Evolutionary conservation across 805 yeast species (phyloP), one percentile per base, ranked within the genome.

Genomic region (Limtongozyma cylindracea): DNA sequence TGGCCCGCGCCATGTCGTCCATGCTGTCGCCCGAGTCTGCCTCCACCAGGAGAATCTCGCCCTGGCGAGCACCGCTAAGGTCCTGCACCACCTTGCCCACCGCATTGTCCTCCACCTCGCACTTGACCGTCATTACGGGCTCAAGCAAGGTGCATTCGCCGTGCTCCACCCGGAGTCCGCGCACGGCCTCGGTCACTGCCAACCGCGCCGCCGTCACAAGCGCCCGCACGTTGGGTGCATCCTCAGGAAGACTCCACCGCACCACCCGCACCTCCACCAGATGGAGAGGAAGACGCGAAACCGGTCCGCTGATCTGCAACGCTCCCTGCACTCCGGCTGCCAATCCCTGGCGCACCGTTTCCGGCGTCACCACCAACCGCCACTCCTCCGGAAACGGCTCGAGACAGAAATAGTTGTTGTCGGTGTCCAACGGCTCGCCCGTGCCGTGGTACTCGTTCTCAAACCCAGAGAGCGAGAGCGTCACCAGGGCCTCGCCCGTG

Each of bases 31-130:
- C 36, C 1, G 39, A 30, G 19, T 66, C 72, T 24, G 76, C 92
- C 17, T 69, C 77, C 19, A 88, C 63, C 3, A 74, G 61, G 4
- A 53, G 37, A 19, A 88, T 76, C 2, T 49, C 53, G 2, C 92
- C 95, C 20, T 69, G 66, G 28, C 96, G 57, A 9, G 69, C 57
- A 15, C 76, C 65, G 19, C 77, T 67, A 23, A 88, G 45, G 38
- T 88, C 98, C 32, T 77, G 91, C 18, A 77, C 58, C 1, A 88
- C 88, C 17, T 54, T 55, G 11, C 96, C 96, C 31, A 84, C 43
- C 26, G 71, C 74, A 25, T 61, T 70, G 15, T 78, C 71, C 24
- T 56, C 56, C 2, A 69, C 70, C 23, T 54, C 59, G 1, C 88
- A 65, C 6, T 52, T 52, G 4, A 80, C 68, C 17, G 58, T 53